A percentile compares a stretch with the other conserved stretches of the same genome.
Conservation (phyloP, 495 filamentous ascomycete genomes). For the Amphirosellinia nigrospora region DNA sequence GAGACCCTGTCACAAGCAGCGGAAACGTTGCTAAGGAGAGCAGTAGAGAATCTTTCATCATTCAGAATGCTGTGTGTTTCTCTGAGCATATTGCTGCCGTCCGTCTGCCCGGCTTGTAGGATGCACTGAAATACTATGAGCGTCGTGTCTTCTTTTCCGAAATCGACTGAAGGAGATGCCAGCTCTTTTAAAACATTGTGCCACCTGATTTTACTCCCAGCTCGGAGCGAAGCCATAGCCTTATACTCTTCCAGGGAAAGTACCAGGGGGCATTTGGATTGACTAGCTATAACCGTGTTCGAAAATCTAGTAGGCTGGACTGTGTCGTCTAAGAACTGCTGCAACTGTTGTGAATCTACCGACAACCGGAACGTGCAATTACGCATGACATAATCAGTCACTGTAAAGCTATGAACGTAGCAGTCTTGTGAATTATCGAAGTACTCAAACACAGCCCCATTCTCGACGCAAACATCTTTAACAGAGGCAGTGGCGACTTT, state of each 20-base stretch:
- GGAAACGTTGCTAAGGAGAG: slow-evolving; percentile 28
- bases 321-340: slow-evolving; percentile 34
- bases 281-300: slow-evolving; percentile 52
- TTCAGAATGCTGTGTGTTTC: slow-evolving; percentile 19
- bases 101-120: slow-evolving; percentile 49
- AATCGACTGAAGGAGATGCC: slow-evolving; percentile 45
- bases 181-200: slow-evolving; percentile 57
- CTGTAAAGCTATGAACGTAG: slow-evolving; percentile 33
- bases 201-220: slow-evolving; percentile 57
- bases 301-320: slow-evolving; percentile 30
- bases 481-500: slow-evolving; percentile 32
- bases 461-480: slow-evolving; percentile 47
- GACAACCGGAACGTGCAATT: slow-evolving; percentile 38
- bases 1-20: slow-evolving; percentile 35
- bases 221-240: slow-evolving; percentile 49
- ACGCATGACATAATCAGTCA: slow-evolving; percentile 25
- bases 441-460: slow-evolving; percentile 46
- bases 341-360: slow-evolving; percentile 34
- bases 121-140: slow-evolving; percentile 54
- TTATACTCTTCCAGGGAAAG: slow-evolving; percentile 57
- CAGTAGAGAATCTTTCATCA: slow-evolving; percentile 5
- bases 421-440: slow-evolving; percentile 31
- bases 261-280: slow-evolving; percentile 43
- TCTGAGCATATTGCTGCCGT: slow-evolving; percentile 4
- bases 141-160: slow-evolving; percentile 49